Evolutionary conservation across 2,329 filamentous ascomycete species (phyloP).

Genomic region (Neocatenulostroma microsporum): DNA sequence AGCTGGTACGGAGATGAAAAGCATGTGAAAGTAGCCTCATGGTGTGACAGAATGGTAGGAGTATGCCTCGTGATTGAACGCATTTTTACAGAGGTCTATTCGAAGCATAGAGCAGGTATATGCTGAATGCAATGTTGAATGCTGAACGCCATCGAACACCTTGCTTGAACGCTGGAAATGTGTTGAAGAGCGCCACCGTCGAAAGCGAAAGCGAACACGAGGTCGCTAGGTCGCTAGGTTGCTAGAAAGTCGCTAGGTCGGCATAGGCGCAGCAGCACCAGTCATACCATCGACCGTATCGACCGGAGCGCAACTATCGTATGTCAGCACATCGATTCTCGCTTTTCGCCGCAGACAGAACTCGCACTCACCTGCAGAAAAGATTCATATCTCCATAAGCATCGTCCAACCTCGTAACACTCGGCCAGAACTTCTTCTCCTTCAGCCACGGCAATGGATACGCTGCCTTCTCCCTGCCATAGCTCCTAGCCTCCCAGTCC

Average conservation of each 20-base stretch:
- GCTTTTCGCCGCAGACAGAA: slow-evolving; percentile 3
- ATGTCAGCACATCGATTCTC: slow-evolving; percentile 6
- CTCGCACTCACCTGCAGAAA: slow-evolving; percentile 61
- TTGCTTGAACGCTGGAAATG: slow-evolving; percentile 7
- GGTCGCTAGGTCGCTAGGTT: too few relatives aligned
- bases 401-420: slow-evolving; percentile 78
- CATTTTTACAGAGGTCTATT: too few relatives aligned
- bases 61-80: too few relatives aligned
- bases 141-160: slow-evolving; percentile 5
- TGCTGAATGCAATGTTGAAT: slow-evolving; percentile 8
- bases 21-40: too few relatives aligned
- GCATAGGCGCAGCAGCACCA: slow-evolving; percentile 25
- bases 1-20: too few relatives aligned
- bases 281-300: slow-evolving; percentile 44
- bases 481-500: slow-evolving; percentile 70
- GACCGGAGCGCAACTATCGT: slow-evolving; percentile 62
- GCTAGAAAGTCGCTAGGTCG: slow-evolving; percentile 17
- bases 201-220: not conserved
- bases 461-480: slow-evolving; percentile 72
- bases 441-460: slow-evolving; percentile 75
- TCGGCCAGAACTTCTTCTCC: slow-evolving; percentile 98
- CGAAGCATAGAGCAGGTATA: too few relatives aligned
- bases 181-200: slow-evolving; percentile 1
- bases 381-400: slow-evolving; percentile 85
- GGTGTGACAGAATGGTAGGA: too few relatives aligned